Conservation (phyloP, 1,139 yeast genomes). For the Nadsonia starkeyi-henricii region DNA sequence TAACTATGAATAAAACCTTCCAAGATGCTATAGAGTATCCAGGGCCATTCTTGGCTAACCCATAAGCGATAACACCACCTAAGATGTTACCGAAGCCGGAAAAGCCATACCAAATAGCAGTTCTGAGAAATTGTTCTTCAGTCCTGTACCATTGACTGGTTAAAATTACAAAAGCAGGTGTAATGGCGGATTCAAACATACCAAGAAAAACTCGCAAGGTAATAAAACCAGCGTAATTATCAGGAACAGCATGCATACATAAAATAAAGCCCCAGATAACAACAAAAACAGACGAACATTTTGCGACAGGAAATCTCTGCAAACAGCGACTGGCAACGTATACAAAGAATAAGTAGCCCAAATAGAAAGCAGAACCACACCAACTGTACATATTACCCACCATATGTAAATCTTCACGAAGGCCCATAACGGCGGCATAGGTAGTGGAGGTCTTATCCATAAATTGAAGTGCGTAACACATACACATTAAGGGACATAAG, state of each 20-base stretch:
- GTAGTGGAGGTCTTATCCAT: slow-evolving; percentile 51
- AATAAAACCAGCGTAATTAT: slow-evolving; percentile 35
- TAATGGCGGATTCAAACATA: slow-evolving; percentile 38
- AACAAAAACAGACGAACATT: slow-evolving; percentile 32
- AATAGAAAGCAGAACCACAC: slow-evolving; percentile 42
- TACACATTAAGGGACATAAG: slow-evolving; percentile 40
- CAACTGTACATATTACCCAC: slow-evolving; percentile 30
- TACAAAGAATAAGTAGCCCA: slow-evolving; percentile 36
- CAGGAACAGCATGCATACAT: slow-evolving; percentile 32
- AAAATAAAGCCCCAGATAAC: slow-evolving; percentile 39
- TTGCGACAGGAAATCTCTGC: slow-evolving; percentile 36
- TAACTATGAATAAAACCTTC: slow-evolving; percentile 36
- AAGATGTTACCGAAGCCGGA: slow-evolving; percentile 43
- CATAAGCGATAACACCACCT: slow-evolving; percentile 44
- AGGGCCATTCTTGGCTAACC: slow-evolving; percentile 26
- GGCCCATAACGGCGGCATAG: slow-evolving; percentile 48
- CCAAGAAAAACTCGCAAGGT: slow-evolving; percentile 41
- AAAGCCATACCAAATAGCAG: slow-evolving; percentile 36
- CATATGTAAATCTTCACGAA: slow-evolving; percentile 25
- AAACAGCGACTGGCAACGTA: slow-evolving; percentile 35
- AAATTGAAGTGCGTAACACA: slow-evolving; percentile 47
- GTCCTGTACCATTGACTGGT: slow-evolving; percentile 41
- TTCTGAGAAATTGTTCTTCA: slow-evolving; percentile 38
- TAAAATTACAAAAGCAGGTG: slow-evolving; percentile 47
- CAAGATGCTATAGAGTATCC: slow-evolving; percentile 29